A percentile compares a stretch with the other conserved stretches of the same genome.
Evolutionary conservation across 257 asterid genomes (phyloP).

Genomic region (Solanum phureja): DNA sequence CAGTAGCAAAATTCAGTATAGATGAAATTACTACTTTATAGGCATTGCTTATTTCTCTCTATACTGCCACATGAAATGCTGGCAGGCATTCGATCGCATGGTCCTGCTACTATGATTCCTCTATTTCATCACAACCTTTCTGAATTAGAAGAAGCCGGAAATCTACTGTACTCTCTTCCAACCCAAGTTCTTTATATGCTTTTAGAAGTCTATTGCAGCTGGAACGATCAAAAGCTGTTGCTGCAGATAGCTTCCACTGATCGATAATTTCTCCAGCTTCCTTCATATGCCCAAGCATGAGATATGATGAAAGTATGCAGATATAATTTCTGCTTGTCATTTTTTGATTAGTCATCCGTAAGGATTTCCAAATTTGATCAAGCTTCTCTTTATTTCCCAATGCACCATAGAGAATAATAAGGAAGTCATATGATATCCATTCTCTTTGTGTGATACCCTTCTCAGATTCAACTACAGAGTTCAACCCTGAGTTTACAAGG

Average conservation of each 20-base stretch:
- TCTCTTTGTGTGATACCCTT: slow-evolving; percentile 68
- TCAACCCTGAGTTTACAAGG: slow-evolving; percentile 35
- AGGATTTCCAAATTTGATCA: slow-evolving; percentile 71
- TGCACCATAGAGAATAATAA: slow-evolving; percentile 60
- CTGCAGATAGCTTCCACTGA: slow-evolving; percentile 79
- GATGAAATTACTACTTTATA: background rate
- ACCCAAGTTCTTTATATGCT: slow-evolving; percentile 45
- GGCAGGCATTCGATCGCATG: background rate
- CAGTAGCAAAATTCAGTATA: background rate
- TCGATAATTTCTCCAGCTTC: slow-evolving; percentile 59
- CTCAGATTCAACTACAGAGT: slow-evolving; percentile 53
- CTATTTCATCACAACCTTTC: slow-evolving; percentile 29
- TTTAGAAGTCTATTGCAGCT: slow-evolving; percentile 41
- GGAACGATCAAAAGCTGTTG: slow-evolving; percentile 39
- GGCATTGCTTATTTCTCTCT: background rate
- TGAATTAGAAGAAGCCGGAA: slow-evolving; percentile 32
- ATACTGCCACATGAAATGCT: background rate
- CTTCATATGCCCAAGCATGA: slow-evolving; percentile 63
- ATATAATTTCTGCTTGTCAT: slow-evolving; percentile 62
- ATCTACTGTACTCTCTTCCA: slow-evolving; percentile 35
- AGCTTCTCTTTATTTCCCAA: slow-evolving; percentile 62
- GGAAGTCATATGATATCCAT: slow-evolving; percentile 77
- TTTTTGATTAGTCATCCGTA: slow-evolving; percentile 66
- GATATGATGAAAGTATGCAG: slow-evolving; percentile 56
- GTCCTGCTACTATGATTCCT: slow-evolving; percentile 5